phyloP scores from a whole-genome alignment of 2,329 filamentous ascomycete species.

The Pezicula neosporulosa region DNA sequence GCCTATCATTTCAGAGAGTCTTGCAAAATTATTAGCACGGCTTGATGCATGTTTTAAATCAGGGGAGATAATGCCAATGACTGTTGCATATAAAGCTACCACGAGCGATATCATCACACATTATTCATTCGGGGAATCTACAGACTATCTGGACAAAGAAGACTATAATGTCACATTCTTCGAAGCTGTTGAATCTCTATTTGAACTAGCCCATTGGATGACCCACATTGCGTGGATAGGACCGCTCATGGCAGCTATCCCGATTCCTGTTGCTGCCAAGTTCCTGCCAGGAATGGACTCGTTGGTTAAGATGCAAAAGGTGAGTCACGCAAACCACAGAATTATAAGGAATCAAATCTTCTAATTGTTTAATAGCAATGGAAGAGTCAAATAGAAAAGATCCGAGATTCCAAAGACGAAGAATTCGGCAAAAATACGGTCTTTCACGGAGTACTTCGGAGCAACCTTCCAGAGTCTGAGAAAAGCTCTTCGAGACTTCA shows the following conservation, averaged over 20 bases:
- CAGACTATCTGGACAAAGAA: constrained; percentile 23
- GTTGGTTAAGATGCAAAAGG: not conserved
- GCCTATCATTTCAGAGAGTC: not conserved
- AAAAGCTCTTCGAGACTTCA: not conserved
- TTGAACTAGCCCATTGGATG: constrained; percentile 13
- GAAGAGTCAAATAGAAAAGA: not conserved
- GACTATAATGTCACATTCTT: constrained; percentile 25
- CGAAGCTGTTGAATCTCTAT: constrained; percentile 16
- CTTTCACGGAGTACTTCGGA: constrained; percentile 5
- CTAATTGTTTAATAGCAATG: not conserved
- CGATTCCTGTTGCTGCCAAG: not conserved
- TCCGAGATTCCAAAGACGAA: not conserved
- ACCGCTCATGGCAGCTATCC: constrained; percentile 2
- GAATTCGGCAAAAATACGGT: constrained; percentile 10
- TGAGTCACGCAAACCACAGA: not conserved
- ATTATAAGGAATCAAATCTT: no score
- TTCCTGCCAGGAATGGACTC: constrained; percentile 5
- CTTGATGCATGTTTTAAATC: not conserved
- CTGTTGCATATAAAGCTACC: constrained; percentile 24
- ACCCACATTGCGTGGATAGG: constrained; percentile 9
- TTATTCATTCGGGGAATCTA: constrained; percentile 27
- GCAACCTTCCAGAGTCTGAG: not conserved
- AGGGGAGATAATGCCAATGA: constrained; percentile 18
- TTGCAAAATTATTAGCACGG: constrained; percentile 6
- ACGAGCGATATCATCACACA: constrained; percentile 27